Conservation (phyloP, 2,329 filamentous ascomycete species). For the Aspergillus cejpii region DNA sequence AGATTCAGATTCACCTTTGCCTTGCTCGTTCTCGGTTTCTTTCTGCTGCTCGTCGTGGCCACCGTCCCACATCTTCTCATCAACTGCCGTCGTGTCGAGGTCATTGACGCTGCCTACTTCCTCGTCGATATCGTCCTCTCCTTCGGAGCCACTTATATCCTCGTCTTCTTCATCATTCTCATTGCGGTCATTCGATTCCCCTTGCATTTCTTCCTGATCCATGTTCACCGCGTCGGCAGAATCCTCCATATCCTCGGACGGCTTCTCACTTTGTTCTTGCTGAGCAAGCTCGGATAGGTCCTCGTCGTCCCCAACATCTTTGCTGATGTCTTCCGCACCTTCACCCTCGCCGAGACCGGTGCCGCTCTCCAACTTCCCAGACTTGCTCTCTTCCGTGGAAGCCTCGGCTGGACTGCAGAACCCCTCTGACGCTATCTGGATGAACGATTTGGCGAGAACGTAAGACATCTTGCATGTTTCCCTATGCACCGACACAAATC, state of each 20-base stretch:
- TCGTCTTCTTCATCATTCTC: constrained; percentile 46
- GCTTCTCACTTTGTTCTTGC: constrained; percentile 61
- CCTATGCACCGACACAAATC: constrained; percentile 59
- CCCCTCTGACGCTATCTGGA: constrained; percentile 71
- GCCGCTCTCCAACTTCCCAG: constrained; percentile 78
- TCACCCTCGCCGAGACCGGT: constrained; percentile 93
- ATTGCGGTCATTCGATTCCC: constrained; percentile 61
- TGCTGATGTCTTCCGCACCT: constrained; percentile 94
- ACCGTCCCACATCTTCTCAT: constrained; percentile 99
- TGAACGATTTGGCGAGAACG: constrained; percentile 68
- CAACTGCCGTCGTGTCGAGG: constrained; percentile 78
- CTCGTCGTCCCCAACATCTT: constrained; percentile 90
- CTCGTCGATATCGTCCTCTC: constrained; percentile 71
- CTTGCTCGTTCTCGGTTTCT: constrained; percentile 69
- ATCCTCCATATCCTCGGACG: constrained; percentile 41
- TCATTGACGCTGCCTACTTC: constrained; percentile 88
- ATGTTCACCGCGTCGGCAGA: constrained; percentile 46
- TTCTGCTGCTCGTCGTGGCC: constrained; percentile 58
- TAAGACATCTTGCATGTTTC: constrained; percentile 68
- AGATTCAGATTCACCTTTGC: constrained; percentile 45
- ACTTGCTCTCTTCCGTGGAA: constrained; percentile 60
- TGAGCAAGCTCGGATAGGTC: constrained; percentile 87
- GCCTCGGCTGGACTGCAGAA: constrained; percentile 89
- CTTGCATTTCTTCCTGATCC: constrained; percentile 84
- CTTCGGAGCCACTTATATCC: constrained; percentile 56